Conservation (phyloP, 495 filamentous ascomycete species). For the Acidiella bohemica region DNA sequence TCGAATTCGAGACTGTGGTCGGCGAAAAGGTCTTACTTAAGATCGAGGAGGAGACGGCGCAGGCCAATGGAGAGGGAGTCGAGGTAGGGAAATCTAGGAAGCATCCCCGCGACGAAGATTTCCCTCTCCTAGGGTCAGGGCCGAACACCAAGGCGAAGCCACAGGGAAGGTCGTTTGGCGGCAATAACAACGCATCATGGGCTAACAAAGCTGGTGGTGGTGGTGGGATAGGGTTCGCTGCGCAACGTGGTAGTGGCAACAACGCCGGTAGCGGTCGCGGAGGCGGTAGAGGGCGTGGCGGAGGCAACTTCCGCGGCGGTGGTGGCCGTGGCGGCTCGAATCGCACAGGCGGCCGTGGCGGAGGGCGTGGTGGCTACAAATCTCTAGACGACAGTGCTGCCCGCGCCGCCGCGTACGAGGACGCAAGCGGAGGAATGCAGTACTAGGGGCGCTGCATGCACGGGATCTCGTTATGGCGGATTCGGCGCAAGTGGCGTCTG, state of each 20-base stretch:
- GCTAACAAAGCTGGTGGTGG: slow-evolving; percentile 6
- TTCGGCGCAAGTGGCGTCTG: no score
- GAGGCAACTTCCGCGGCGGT: slow-evolving; percentile 1
- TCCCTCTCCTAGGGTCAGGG: slow-evolving; percentile 16
- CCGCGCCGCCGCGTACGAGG: slow-evolving; percentile 6
- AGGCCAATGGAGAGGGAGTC: background rate
- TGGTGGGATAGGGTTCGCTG: slow-evolving; percentile 12
- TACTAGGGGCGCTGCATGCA: no score
- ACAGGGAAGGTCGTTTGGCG: background rate
- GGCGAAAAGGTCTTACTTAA: slow-evolving; percentile 75
- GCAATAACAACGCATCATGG: background rate
- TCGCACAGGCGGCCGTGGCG: slow-evolving; percentile 8
- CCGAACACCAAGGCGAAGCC: background rate
- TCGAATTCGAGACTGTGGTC: slow-evolving; percentile 65
- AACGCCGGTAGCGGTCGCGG: slow-evolving; percentile 12
- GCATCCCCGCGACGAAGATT: slow-evolving; percentile 40
- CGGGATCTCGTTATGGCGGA: no score
- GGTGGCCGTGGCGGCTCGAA: slow-evolving; percentile 1
- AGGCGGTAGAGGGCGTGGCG: slow-evolving; percentile 7
- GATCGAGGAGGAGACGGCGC: slow-evolving; percentile 56
- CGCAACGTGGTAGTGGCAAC: slow-evolving; percentile 9
- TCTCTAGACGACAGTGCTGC: slow-evolving; percentile 13
- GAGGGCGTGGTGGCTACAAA: slow-evolving; percentile 11
- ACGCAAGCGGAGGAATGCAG: slow-evolving; percentile 14
- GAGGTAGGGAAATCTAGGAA: slow-evolving; percentile 39